These are phyloP conservation scores for Calycina herbarum DNA, from an alignment of 2,329 filamentous ascomycete genomes.

Conservation along the genomic window DNA sequence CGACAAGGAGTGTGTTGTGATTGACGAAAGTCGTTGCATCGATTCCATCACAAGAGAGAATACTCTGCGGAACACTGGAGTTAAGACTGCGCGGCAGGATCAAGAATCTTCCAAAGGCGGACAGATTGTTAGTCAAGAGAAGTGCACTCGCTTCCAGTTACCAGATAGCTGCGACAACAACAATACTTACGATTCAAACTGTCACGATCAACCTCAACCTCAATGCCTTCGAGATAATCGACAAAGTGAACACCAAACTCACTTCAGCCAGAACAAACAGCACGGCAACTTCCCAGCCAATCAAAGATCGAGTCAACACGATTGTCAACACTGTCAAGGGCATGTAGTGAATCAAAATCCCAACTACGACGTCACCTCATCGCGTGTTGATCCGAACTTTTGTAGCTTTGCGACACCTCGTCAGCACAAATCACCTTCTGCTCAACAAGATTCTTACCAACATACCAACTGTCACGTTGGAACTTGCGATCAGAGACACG, in stretches of 20 bases:
- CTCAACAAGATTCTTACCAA: not conserved
- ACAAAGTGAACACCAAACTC: not conserved
- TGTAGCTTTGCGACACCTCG: not conserved
- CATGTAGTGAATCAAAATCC: not conserved
- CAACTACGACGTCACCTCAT: not conserved
- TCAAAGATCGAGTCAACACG: not conserved
- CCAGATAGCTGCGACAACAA: not conserved
- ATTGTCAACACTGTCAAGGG: not conserved
- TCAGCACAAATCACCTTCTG: not conserved
- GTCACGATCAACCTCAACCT: not conserved
- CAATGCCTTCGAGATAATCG: not conserved
- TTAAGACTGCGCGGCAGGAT: not conserved
- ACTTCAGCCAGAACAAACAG: not conserved
- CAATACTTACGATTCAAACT: not conserved
- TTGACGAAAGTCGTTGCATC: not conserved
- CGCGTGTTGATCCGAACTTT: not conserved
- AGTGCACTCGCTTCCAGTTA: not conserved
- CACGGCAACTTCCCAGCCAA: no score
- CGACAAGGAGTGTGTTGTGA: not conserved
- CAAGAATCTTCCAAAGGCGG: not conserved
- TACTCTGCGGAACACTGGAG: slow-evolving; percentile 6
- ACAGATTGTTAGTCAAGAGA: not conserved
- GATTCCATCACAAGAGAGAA: slow-evolving; percentile 10
- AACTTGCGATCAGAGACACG: not conserved
- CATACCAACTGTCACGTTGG: not conserved